Conservation (phyloP, 805 yeast species). For the Jamesozyma lodderae region DNA sequence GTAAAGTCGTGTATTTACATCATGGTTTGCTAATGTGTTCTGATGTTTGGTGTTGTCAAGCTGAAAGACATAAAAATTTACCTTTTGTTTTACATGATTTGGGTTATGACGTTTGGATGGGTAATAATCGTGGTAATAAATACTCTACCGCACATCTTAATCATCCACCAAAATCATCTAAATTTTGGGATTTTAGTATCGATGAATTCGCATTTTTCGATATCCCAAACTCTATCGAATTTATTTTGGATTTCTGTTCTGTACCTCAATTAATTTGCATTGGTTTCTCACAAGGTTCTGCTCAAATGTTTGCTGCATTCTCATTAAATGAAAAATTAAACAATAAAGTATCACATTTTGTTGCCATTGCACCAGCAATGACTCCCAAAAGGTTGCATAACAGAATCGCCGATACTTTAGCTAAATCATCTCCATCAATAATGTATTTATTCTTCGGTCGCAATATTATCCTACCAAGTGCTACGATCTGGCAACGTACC, state of each 20-base stretch:
- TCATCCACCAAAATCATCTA: constrained; percentile 32
- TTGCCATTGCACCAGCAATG: constrained; percentile 91
- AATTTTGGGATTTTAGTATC: constrained; percentile 82
- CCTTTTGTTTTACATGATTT: constrained; percentile 70
- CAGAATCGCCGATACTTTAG: constrained; percentile 62
- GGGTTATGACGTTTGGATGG: constrained; percentile 93
- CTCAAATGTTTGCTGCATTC: constrained; percentile 82
- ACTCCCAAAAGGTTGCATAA: constrained; percentile 81
- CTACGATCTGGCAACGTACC: constrained; percentile 63
- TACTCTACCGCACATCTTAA: constrained; percentile 70
- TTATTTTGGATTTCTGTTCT: constrained; percentile 48
- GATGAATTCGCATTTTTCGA: constrained; percentile 90
- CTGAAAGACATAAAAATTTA: constrained; percentile 42
- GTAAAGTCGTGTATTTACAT: constrained; percentile 67
- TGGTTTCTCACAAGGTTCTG: constrained; percentile 91
- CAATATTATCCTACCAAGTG: constrained; percentile 64
- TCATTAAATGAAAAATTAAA: constrained; percentile 59
- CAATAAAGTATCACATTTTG: constrained; percentile 43
- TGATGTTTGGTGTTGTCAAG: constrained; percentile 63
- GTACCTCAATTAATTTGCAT: constrained; percentile 48
- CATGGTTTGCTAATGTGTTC: constrained; percentile 88
- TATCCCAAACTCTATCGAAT: constrained; percentile 75
- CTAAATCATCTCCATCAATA: constrained; percentile 67
- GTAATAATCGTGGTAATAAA: constrained; percentile 88
- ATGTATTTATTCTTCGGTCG: constrained; percentile 66